Percentiles rank a stretch among this genome's conserved stretches.
Conservation (phyloP, 2,329 filamentous ascomycete species). For the Pyrenophora graminea region DNA sequence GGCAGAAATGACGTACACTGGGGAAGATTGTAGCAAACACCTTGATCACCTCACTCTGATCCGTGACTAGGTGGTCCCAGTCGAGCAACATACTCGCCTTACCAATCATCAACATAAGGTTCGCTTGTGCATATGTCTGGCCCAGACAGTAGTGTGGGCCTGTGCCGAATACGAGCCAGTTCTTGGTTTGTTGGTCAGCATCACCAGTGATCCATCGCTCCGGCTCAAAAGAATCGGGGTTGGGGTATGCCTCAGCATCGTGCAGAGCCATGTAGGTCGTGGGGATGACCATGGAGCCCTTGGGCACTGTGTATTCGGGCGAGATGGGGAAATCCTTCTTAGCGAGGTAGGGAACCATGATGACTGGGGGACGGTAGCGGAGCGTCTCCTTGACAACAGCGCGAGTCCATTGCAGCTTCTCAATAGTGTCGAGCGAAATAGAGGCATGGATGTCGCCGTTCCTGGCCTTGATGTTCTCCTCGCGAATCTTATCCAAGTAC, state of each 20-base stretch:
- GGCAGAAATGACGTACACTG: constrained; percentile 64
- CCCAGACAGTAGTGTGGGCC: constrained; percentile 97
- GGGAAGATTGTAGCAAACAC: constrained; percentile 99
- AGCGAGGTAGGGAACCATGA: constrained; percentile 93
- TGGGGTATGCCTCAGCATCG: constrained; percentile 88
- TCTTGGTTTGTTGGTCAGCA: constrained; percentile 90
- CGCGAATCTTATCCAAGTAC: constrained; percentile 82
- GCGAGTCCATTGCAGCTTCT: constrained; percentile 86
- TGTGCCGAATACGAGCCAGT: constrained; percentile 94
- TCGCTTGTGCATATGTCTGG: constrained; percentile 87
- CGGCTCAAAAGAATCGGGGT: constrained; percentile 70
- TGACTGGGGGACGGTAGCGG: constrained; percentile 91
- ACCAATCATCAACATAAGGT: constrained; percentile 85
- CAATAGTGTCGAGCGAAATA: constrained; percentile 82
- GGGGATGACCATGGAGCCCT: constrained; percentile 93
- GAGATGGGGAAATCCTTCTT: constrained; percentile 96
- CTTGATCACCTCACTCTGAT: constrained; percentile 88
- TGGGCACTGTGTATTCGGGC: constrained; percentile 85
- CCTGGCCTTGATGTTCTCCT: constrained; percentile 81
- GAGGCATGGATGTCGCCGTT: constrained; percentile 72
- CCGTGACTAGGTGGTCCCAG: constrained; percentile 87
- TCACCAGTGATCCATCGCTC: constrained; percentile 74
- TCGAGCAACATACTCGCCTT: constrained; percentile 86
- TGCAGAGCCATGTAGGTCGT: constrained; percentile 88
- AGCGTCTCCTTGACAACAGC: constrained; percentile 72